Evolutionary conservation across 768 basidiomycete species (phyloP).

Genomic region (Pisolithus marmoratus): DNA sequence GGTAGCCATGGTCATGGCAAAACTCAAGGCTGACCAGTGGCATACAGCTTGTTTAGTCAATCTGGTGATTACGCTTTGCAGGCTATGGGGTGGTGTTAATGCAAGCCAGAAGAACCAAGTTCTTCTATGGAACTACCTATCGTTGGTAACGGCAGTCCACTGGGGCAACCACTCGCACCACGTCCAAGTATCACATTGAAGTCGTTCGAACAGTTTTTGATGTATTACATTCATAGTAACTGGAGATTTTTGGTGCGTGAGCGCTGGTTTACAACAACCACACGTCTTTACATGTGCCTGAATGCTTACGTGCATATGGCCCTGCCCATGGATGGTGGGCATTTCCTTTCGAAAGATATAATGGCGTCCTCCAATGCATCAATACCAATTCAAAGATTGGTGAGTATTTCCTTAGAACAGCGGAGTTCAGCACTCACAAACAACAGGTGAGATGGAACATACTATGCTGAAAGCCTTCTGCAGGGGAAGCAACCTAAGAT

Average conservation of each 20-base stretch:
- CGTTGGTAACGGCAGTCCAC: neutral
- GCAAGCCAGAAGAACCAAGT: neutral
- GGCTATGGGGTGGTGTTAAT: constrained; percentile 21
- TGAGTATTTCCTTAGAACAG: constrained; percentile 1
- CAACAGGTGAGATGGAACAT: too few relatives aligned
- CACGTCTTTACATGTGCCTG: constrained; percentile 31
- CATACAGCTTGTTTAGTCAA: constrained; percentile 17
- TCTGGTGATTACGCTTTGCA: constrained; percentile 24
- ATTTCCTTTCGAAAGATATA: constrained; percentile 27
- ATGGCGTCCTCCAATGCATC: constrained; percentile 24
- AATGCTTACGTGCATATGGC: constrained; percentile 23
- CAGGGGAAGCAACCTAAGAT: too few relatives aligned
- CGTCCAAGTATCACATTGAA: neutral
- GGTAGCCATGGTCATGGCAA: constrained; percentile 29
- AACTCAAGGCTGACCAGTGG: constrained; percentile 27
- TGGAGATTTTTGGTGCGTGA: neutral
- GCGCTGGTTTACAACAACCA: constrained; percentile 30
- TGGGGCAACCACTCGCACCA: neutral
- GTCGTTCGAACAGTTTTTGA: neutral
- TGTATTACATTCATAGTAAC: neutral
- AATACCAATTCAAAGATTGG: constrained; percentile 29
- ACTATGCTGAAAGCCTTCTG: too few relatives aligned
- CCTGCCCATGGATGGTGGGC: constrained; percentile 24
- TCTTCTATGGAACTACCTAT: neutral
- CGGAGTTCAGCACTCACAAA: too few relatives aligned